phyloP scores from a whole-genome alignment of 352 stramenopile species.

The Pythium plurisporium region DNA sequence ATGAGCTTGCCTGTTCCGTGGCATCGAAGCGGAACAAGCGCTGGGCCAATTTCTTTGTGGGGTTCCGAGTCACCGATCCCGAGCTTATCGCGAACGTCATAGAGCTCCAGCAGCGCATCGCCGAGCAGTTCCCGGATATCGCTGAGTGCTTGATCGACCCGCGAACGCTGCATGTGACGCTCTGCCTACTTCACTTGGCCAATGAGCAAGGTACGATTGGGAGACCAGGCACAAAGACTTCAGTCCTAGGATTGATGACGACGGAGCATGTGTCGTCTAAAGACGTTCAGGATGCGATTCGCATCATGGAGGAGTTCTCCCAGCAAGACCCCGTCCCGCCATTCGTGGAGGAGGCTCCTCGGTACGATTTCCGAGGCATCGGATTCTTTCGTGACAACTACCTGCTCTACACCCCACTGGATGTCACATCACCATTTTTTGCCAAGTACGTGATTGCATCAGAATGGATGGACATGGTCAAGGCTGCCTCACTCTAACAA shows the following conservation, averaged over 20 bases:
- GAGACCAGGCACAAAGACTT: background rate
- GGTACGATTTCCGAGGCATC: conserved; percentile 27
- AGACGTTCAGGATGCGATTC: conserved; percentile 2
- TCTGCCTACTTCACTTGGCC: conserved; percentile 7
- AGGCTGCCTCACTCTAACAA: background rate
- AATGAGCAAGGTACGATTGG: conserved; percentile 3
- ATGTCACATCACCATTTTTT: background rate
- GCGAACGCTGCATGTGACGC: conserved; percentile 14
- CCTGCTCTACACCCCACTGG: conserved; percentile 26
- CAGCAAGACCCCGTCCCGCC: background rate
- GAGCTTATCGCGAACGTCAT: background rate
- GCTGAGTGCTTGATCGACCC: conserved; percentile 3
- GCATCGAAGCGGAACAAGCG: no score
- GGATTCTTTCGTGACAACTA: conserved; percentile 38
- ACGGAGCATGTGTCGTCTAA: background rate
- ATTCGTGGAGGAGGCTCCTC: conserved; percentile 5
- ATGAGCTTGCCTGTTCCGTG: no score
- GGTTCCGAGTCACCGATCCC: conserved; percentile 9
- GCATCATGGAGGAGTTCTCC: background rate
- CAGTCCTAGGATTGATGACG: background rate
- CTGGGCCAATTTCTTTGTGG: conserved; percentile 15
- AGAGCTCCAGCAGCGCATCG: conserved; percentile 4
- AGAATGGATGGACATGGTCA: background rate
- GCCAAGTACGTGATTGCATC: conserved; percentile 8
- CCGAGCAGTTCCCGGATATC: conserved; percentile 1